A percentile compares a stretch with the other conserved stretches of the same genome.
These are phyloP conservation scores for Pezicula radicicola DNA, from an alignment of 2,329 filamentous ascomycete genomes.

Conservation along the genomic window DNA sequence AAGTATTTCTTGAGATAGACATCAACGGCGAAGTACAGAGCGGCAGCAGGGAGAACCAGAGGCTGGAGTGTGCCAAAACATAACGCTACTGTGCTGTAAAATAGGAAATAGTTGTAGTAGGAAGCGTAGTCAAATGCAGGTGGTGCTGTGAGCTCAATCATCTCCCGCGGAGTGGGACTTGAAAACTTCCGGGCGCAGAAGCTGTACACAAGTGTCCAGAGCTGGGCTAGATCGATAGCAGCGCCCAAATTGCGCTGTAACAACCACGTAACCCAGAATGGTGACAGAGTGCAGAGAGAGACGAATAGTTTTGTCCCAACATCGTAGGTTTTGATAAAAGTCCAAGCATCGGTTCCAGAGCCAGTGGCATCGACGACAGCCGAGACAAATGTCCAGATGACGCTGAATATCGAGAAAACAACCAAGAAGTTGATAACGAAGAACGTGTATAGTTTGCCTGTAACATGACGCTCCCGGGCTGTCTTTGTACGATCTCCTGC, in stretches of 20 bases:
- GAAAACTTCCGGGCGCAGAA: conserved; percentile 84
- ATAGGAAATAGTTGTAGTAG: conserved; percentile 98
- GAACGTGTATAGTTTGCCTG: conserved; percentile 88
- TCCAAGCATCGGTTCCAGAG: conserved; percentile 59
- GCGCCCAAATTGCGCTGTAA: conserved; percentile 91
- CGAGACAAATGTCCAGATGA: conserved; percentile 71
- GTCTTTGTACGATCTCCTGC: conserved; percentile 92
- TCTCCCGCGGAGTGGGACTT: conserved; percentile 81
- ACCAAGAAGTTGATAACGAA: conserved; percentile 97
- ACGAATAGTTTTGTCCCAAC: conserved; percentile 64
- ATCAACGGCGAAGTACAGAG: conserved; percentile 86
- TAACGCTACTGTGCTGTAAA: conserved; percentile 85
- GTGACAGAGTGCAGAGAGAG: conserved; percentile 77
- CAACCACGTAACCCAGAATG: conserved; percentile 93
- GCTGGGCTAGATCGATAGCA: conserved; percentile 87
- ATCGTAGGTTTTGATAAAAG: conserved; percentile 62
- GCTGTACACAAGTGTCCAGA: conserved; percentile 79
- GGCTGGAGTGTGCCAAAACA: conserved; percentile 85
- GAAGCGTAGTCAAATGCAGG: conserved; percentile 91
- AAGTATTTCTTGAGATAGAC: conserved; percentile 93
- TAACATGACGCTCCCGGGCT: conserved; percentile 85
- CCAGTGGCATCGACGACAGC: conserved; percentile 58
- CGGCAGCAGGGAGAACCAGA: conserved; percentile 79
- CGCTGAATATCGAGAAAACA: conserved; percentile 89
- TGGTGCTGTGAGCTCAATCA: conserved; percentile 90